phyloP scores from a whole-genome alignment of 2,329 filamentous ascomycete species.

The Hypoxylon sp. region DNA sequence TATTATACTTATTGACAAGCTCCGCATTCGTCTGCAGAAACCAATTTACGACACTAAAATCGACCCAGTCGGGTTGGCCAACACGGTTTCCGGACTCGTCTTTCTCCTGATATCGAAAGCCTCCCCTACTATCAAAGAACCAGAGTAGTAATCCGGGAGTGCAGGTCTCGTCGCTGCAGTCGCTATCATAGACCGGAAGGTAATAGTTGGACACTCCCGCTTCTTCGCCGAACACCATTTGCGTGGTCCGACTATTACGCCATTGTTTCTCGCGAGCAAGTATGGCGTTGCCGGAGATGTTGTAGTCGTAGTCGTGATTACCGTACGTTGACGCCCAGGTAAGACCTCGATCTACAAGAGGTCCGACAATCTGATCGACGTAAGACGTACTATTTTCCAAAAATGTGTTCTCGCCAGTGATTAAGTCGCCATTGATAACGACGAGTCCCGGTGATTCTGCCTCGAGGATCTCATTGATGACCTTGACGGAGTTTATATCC shows the following conservation, averaged over 20 bases:
- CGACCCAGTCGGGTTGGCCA: slow-evolving; percentile 60
- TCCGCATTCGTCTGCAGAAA: slow-evolving; percentile 54
- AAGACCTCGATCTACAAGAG: slow-evolving; percentile 66
- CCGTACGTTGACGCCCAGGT: slow-evolving; percentile 78
- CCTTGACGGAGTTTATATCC: slow-evolving; percentile 67
- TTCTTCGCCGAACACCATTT: slow-evolving; percentile 55
- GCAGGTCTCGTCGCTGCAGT: slow-evolving; percentile 53
- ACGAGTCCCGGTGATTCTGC: slow-evolving; percentile 70
- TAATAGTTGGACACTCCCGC: slow-evolving; percentile 63
- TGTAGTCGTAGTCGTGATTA: slow-evolving; percentile 75
- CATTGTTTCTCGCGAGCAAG: slow-evolving; percentile 57
- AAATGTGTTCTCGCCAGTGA: slow-evolving; percentile 74
- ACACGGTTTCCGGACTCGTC: slow-evolving; percentile 49
- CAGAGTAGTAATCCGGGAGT: slow-evolving; percentile 67
- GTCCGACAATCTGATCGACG: slow-evolving; percentile 69
- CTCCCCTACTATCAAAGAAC: slow-evolving; percentile 78
- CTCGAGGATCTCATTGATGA: slow-evolving; percentile 70
- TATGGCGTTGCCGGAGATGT: slow-evolving; percentile 63
- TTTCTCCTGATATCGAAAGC: slow-evolving; percentile 61
- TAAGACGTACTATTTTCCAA: slow-evolving; percentile 68
- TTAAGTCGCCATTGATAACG: slow-evolving; percentile 78
- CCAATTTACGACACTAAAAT: slow-evolving; percentile 60
- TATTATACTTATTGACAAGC: slow-evolving; percentile 51
- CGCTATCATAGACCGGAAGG: slow-evolving; percentile 57
- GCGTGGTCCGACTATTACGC: slow-evolving; percentile 55